Conservation (phyloP, 345 rosid genomes). For the Ceriops tagal region DNA sequence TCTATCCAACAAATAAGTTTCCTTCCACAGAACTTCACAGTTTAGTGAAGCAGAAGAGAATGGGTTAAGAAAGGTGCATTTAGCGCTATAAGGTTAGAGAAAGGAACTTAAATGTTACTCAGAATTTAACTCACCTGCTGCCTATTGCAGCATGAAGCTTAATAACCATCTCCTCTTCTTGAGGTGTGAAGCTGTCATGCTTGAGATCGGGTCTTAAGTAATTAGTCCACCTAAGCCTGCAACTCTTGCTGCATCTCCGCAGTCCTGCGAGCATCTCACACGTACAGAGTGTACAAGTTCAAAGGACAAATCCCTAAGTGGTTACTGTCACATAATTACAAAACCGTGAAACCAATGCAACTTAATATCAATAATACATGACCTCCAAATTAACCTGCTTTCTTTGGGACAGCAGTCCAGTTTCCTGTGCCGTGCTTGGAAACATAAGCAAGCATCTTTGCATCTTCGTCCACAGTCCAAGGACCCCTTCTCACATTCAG, state of each 20-base stretch:
- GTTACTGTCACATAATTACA: neutral
- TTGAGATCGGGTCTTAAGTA: conserved; percentile 53
- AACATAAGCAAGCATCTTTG: conserved; percentile 49
- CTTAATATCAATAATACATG: neutral
- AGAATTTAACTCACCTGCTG: conserved; percentile 50
- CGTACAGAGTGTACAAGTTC: neutral
- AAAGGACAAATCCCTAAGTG: neutral
- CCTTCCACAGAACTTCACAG: too few species aligned
- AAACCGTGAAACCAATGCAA: conserved; percentile 1
- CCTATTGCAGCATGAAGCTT: conserved; percentile 90
- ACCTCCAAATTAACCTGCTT: conserved; percentile 40
- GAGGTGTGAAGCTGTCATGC: conserved; percentile 63
- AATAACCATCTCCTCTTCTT: conserved; percentile 83
- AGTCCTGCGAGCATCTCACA: conserved; percentile 40
- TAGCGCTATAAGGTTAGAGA: neutral
- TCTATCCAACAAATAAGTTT: too few species aligned
- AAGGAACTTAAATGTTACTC: neutral
- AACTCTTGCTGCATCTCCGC: conserved; percentile 72
- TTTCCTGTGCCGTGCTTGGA: conserved; percentile 58
- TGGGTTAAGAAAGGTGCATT: neutral
- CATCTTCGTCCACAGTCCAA: conserved; percentile 69
- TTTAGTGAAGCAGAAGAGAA: too few species aligned
- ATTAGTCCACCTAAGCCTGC: conserved; percentile 79
- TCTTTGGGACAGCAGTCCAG: conserved; percentile 52
- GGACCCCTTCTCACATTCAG: conserved; percentile 36